These are phyloP conservation scores for Aspergillus fructus DNA, from an alignment of 2,329 filamentous ascomycete species.

Conservation along the genomic window DNA sequence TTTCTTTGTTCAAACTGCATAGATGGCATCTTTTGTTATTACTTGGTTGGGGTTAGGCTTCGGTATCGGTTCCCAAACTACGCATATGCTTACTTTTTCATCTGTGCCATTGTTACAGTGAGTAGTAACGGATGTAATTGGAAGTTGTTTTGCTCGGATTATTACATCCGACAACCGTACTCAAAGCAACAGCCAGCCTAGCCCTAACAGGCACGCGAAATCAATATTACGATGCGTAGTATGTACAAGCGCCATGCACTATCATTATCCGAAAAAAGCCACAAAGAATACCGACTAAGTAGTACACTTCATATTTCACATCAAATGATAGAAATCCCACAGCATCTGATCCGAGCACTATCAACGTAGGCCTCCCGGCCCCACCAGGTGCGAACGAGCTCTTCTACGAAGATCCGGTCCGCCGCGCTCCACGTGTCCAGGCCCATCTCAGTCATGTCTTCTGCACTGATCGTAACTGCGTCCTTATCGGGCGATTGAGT, in stretches of 20 bases:
- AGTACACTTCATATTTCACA: background rate
- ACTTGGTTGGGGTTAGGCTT: background rate
- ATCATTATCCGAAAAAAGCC: background rate
- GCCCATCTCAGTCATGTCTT: conserved; percentile 50
- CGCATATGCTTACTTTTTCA: background rate
- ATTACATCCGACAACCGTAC: background rate
- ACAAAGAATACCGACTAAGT: too few species aligned
- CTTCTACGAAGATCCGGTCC: conserved; percentile 47
- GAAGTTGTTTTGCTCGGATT: background rate
- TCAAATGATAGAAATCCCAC: conserved; percentile 47
- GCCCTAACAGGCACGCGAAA: background rate
- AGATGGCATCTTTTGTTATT: background rate
- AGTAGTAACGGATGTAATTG: background rate
- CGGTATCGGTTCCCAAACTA: background rate
- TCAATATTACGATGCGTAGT: background rate
- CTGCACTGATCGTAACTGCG: conserved; percentile 39
- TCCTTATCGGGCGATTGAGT: conserved; percentile 19
- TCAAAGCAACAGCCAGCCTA: background rate
- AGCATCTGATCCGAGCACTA: conserved; percentile 46
- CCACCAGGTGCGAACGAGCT: conserved; percentile 49
- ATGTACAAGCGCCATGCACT: background rate
- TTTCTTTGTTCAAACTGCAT: conserved; percentile 13
- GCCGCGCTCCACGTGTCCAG: conserved; percentile 50
- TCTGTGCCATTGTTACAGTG: background rate
- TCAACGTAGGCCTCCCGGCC: conserved; percentile 44